Evolutionary conservation across 192 early-diverging fungal species (phyloP).

Genomic region (Coemansia reversa): DNA sequence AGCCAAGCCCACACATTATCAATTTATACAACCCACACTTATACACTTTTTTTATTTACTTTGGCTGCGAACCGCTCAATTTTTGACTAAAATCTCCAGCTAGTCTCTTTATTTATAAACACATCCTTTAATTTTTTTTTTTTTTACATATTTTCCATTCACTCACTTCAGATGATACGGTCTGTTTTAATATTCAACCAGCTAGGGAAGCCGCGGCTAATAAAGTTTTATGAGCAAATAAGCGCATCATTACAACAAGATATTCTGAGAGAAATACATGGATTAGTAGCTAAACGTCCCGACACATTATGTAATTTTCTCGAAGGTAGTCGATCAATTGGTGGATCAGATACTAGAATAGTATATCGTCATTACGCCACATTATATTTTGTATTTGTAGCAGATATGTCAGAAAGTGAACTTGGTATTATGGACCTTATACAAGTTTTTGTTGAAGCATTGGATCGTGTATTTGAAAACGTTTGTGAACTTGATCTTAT

Average conservation of each 20-base stretch:
- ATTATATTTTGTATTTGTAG: constrained; percentile 97
- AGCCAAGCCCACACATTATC: too few relatives aligned
- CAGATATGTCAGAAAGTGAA: constrained; percentile 94
- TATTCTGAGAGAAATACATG: constrained; percentile 84
- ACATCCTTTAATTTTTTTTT: too few relatives aligned
- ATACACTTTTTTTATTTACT: too few relatives aligned
- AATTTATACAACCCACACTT: too few relatives aligned
- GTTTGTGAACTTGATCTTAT: constrained; percentile 98
- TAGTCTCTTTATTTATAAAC: too few relatives aligned
- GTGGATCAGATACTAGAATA: constrained; percentile 82
- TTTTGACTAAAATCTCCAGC: too few relatives aligned
- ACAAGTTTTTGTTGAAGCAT: constrained; percentile 94
- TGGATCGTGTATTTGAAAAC: constrained; percentile 91
- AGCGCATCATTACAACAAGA: constrained; percentile 82
- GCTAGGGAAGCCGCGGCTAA: constrained; percentile 89
- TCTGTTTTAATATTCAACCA: constrained; percentile 99
- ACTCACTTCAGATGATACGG: constrained; percentile 90
- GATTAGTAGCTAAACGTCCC: constrained; percentile 78
- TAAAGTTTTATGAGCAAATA: constrained; percentile 92
- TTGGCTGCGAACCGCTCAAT: too few relatives aligned
- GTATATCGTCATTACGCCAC: constrained; percentile 98
- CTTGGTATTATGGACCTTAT: constrained; percentile 95
- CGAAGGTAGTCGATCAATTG: constrained; percentile 76
- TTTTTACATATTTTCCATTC: too few relatives aligned
- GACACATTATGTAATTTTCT: constrained; percentile 92